Percentiles rank a stretch among this genome's conserved stretches.
Evolutionary conservation across 768 basidiomycete species (phyloP).

Genomic region (Hysterangium stoloniferum): DNA sequence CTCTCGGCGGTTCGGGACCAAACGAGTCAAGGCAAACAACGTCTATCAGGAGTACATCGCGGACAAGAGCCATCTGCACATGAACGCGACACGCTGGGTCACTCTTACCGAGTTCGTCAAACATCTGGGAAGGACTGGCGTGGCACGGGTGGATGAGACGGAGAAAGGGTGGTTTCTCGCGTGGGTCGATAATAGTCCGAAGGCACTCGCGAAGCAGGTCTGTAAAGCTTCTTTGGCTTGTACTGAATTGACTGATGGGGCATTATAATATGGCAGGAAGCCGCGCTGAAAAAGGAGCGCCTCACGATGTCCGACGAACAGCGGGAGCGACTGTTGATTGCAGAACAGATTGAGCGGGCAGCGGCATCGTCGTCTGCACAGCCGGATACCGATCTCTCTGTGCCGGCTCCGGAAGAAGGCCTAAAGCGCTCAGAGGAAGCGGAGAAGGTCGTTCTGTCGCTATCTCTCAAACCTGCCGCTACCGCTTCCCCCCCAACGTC

Average conservation of each 20-base stretch:
- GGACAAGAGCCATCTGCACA: conserved; percentile 90
- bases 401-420: conserved; percentile 40
- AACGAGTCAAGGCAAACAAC: conserved; percentile 87
- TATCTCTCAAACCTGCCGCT: conserved; percentile 48
- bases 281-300: conserved; percentile 85
- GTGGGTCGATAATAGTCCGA: conserved; percentile 96
- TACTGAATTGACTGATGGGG: background rate
- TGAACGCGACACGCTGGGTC: conserved; percentile 98
- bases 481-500: conserved; percentile 23
- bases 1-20: conserved; percentile 88
- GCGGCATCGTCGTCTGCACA: conserved; percentile 33
- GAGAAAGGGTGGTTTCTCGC: conserved; percentile 98
- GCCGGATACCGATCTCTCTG: conserved; percentile 23
- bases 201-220: conserved; percentile 85
- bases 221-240: conserved; percentile 18
- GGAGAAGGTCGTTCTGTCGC: conserved; percentile 70
- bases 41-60: conserved; percentile 98
- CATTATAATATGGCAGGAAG: conserved; percentile 43
- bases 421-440: conserved; percentile 64
- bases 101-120: conserved; percentile 95
- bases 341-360: conserved; percentile 92
- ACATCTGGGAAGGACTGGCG: conserved; percentile 76
- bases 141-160: conserved; percentile 93
- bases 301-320: conserved; percentile 90
- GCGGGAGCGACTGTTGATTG: conserved; percentile 80